Conservation (phyloP, 2,329 filamentous ascomycete species). For the Cytospora piceicola region DNA sequence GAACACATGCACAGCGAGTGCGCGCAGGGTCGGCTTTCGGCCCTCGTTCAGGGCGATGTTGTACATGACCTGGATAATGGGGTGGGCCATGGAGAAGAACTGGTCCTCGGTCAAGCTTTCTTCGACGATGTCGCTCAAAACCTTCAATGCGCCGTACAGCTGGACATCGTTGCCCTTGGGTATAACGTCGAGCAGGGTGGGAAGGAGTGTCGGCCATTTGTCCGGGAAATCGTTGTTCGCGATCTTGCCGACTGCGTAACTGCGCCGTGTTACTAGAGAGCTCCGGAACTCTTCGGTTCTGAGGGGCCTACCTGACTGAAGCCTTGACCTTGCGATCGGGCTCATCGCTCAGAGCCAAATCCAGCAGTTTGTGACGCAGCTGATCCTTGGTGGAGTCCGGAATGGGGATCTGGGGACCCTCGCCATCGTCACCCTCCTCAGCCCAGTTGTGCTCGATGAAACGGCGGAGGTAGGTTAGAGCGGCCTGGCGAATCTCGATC, state of each 20-base stretch:
- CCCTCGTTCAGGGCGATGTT: constrained; percentile 77
- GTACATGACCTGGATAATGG: constrained; percentile 83
- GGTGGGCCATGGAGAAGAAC: constrained; percentile 86
- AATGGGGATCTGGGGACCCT: constrained; percentile 62
- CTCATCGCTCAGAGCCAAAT: constrained; percentile 73
- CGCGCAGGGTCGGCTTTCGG: constrained; percentile 76
- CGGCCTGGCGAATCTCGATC: constrained; percentile 78
- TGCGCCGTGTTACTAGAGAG: constrained; percentile 37
- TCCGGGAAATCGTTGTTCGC: constrained; percentile 92
- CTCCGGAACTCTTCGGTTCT: background rate
- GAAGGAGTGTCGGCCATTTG: constrained; percentile 88
- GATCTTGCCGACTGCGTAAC: constrained; percentile 86
- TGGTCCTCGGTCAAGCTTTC: constrained; percentile 93
- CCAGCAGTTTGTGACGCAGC: constrained; percentile 74
- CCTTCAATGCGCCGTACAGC: constrained; percentile 85
- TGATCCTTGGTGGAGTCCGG: constrained; percentile 73
- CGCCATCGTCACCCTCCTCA: constrained; percentile 69
- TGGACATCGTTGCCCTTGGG: constrained; percentile 76
- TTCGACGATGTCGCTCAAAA: constrained; percentile 87
- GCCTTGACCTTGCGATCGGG: constrained; percentile 85
- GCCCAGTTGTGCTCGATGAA: constrained; percentile 89
- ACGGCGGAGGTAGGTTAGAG: constrained; percentile 76
- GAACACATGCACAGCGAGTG: constrained; percentile 88
- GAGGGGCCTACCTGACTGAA: constrained; percentile 71
- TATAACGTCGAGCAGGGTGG: constrained; percentile 77